Conservation (phyloP, 2,329 filamentous ascomycete species). For the Malbranchea cinnamomea region DNA sequence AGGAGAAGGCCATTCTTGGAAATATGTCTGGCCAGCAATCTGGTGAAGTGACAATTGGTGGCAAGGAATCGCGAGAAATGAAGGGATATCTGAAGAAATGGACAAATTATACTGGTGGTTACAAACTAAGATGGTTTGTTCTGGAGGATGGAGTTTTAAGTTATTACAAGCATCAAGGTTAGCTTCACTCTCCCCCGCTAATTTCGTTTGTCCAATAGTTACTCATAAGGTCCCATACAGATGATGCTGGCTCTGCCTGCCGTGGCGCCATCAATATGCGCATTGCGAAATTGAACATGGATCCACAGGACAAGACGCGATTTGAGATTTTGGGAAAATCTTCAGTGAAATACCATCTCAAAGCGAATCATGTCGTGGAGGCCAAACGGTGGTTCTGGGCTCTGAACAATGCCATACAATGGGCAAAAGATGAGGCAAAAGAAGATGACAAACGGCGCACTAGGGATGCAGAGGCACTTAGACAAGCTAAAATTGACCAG, state of each 20-base stretch:
- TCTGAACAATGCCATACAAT: slow-evolving; percentile 96
- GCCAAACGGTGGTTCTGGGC: slow-evolving; percentile 99
- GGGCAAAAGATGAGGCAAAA: slow-evolving; percentile 90
- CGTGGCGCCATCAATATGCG: slow-evolving; percentile 98
- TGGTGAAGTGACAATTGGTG: slow-evolving; percentile 44
- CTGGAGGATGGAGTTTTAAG: slow-evolving; percentile 93
- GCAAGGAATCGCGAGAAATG: slow-evolving; percentile 87
- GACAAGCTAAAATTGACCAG: slow-evolving; percentile 67
- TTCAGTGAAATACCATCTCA: slow-evolving; percentile 94
- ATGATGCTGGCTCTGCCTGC: slow-evolving; percentile 89
- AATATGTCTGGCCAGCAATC: slow-evolving; percentile 43
- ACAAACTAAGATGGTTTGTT: slow-evolving; percentile 95
- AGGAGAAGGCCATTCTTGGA: slow-evolving; percentile 90
- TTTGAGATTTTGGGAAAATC: slow-evolving; percentile 98
- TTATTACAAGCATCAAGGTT: slow-evolving; percentile 92
- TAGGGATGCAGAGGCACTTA: slow-evolving; percentile 58
- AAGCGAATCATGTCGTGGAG: slow-evolving; percentile 95
- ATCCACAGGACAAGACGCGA: slow-evolving; percentile 88
- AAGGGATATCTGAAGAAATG: slow-evolving; percentile 98
- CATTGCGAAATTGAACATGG: slow-evolving; percentile 90
- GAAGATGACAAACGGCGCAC: slow-evolving; percentile 69
- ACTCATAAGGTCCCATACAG: slow-evolving; percentile 25
- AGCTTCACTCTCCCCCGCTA: slow-evolving; percentile 4
- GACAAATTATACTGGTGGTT: slow-evolving; percentile 97
- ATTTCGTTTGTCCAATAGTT: slow-evolving; percentile 1